Base-by-base conservation (phyloP, 805 yeast species). In the Candida berthetii region DNA sequence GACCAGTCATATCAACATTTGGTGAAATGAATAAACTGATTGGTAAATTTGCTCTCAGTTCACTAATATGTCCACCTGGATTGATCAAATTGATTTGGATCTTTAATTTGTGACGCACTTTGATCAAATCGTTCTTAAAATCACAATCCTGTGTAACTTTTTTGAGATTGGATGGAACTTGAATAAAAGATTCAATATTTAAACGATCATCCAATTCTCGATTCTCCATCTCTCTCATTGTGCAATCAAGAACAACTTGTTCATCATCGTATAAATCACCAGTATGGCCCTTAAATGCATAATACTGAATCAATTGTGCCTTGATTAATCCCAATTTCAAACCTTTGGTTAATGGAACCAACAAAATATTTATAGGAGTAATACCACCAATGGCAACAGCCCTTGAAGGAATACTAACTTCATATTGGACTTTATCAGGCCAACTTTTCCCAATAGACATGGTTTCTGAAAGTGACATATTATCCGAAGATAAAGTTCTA, bases 391-490 rank as follows among this genome's bases (percentile, higher is more conserved):
- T 78, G 1, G 96, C 89, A 7, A 87, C 78, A 1, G 96, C 96
- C 49, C 83, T 79, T 18, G 89, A 74, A 0, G 97, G 96, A 3
- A 88, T 80, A 42, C 83, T 81, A 42, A 91, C 78, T 14, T 87
- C 80, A 60, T 91, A 90, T 59, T 90, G 96, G 35, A 91, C 80
- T 57, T 87, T 88, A 39, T 77, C 69, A 2, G 95, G 91, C 95
- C 96, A 87, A 4, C 89, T 84, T 56, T 88, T 89, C 43, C 88
- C 96, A 31, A 90, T 90, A 0, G 91, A 85, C 47, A 89, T 82
- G 1, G 96, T 87, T 58, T 90, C 96, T 0, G 89, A 74, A 17
- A 85, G 67, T 5, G 66, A 54, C 27, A 86, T 71, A 15, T 89
- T 75, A 60, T 90, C 96, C 2, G 86, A 71, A 4, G 95, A 78